Base-by-base conservation (phyloP, 2,329 filamentous ascomycete genomes). In the Fusarium heterosporum region DNA sequence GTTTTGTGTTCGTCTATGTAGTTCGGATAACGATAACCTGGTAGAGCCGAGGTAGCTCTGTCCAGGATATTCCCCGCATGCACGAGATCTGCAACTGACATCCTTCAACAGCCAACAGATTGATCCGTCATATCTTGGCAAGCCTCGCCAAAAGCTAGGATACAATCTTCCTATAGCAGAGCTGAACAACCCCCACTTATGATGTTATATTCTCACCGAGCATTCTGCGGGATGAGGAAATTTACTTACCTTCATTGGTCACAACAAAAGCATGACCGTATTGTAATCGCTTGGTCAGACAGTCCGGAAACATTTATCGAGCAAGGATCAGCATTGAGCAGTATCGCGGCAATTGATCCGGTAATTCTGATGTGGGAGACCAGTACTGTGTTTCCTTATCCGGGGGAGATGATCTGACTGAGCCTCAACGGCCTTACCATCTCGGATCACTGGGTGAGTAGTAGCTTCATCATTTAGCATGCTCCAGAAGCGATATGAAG, bases 61-160 rank as follows among this genome's bases (percentile, higher is more conserved):
- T 29, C 32, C 26, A 26, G 19, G 19, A 14, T n/a, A 32, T 61
- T 53, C 57, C 57, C 57, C 57, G 46, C 57, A 43, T 34, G 19
- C 13, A 19, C 38, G 6, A 29, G 26, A 61, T 59, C 54, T 61
- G 38, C 32, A 43, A 25, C 38, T 4, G 22, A 22, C 19, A 52
- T 51, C 14, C 42, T 36, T 34, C 38, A 9, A 36, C 14, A 58
- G 39, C 22, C 32, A 61, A 45, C 29, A 26, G 36, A 16, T 7
- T 29, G 36, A 14, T 45, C 30, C 39, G 46, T 16, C 32, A 36
- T 40, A 39, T 19, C 40, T 22, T 36, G 8, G 9, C 8, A 17
- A 36, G 8, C 4, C 2, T n/a, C 16, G 8, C 16, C n/a, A n/a
- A 9, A n/a, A n/a, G n/a, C 8, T 16, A 36, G 16, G 16, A n/a